Evolutionary conservation across 352 stramenopile genomes (phyloP).

Genomic region (Phytophthora aleatoria): DNA sequence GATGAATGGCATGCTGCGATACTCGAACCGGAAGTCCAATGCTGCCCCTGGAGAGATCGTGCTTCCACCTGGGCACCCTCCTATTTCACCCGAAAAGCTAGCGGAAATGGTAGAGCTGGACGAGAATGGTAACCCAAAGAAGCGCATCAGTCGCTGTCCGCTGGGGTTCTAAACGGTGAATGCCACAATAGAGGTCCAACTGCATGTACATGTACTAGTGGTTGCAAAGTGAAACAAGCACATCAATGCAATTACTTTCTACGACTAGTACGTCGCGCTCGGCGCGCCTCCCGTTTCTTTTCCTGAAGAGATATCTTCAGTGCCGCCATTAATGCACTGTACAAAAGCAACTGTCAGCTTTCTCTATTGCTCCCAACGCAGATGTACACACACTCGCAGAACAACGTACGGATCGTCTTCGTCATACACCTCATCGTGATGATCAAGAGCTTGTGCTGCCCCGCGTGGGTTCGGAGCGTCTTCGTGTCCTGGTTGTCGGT

Average conservation of each 20-base stretch:
- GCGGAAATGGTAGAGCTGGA: slow-evolving; percentile 47
- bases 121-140: slow-evolving; percentile 49
- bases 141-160: slow-evolving; percentile 64
- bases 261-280: slow-evolving; percentile 42
- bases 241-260: slow-evolving; percentile 31
- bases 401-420: slow-evolving; percentile 56
- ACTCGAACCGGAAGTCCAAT: slow-evolving; percentile 42
- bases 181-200: neutral
- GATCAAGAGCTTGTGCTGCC: slow-evolving; percentile 12
- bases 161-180: slow-evolving; percentile 48
- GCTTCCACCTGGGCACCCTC: slow-evolving; percentile 40
- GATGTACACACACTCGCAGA: neutral
- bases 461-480: slow-evolving; percentile 15
- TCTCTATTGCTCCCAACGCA: neutral
- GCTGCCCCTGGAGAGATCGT: slow-evolving; percentile 39
- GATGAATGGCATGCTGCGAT: slow-evolving; percentile 50
- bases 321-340: slow-evolving; percentile 58
- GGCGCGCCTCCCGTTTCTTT: slow-evolving; percentile 65
- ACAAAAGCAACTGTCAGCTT: slow-evolving; percentile 14
- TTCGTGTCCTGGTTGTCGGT: slow-evolving; percentile 46
- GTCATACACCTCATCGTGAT: slow-evolving; percentile 36
- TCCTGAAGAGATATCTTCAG: slow-evolving; percentile 67
- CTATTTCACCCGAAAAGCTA: slow-evolving; percentile 40
- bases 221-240: neutral
- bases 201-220: neutral